Percentiles rank a stretch among this genome's conserved stretches.
These are phyloP conservation scores for Favolaschia claudopus DNA, from an alignment of 768 basidiomycete genomes.

Conservation along the genomic window DNA sequence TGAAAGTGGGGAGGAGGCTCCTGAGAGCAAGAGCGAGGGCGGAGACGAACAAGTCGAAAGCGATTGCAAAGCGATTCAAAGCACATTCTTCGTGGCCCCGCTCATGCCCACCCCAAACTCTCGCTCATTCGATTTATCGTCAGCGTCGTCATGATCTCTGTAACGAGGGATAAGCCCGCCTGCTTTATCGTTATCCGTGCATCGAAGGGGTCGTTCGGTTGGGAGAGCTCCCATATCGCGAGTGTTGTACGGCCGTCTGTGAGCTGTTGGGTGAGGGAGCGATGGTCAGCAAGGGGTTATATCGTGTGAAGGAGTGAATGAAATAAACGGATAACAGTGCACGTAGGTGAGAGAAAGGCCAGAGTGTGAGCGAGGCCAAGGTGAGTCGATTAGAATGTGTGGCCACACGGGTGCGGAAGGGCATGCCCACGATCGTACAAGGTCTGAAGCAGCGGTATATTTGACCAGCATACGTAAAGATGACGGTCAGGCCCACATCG, in stretches of 20 bases:
- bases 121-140: constrained; percentile 76
- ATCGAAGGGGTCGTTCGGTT: constrained; percentile 62
- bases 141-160: constrained; percentile 81
- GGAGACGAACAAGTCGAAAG: too few species aligned
- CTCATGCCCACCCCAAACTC: constrained; percentile 61
- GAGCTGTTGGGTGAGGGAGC: constrained; percentile 51
- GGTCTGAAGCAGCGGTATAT: too few species aligned
- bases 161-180: constrained; percentile 67
- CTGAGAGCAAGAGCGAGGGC: too few species aligned
- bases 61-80: too few species aligned
- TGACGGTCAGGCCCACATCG: too few species aligned
- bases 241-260: constrained; percentile 65
- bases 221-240: constrained; percentile 73
- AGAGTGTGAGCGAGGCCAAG: background rate
- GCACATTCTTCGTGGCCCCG: too few species aligned
- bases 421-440: too few species aligned
- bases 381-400: too few species aligned
- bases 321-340: constrained; percentile 2
- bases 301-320: background rate
- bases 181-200: constrained; percentile 68
- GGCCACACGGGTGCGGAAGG: too few species aligned
- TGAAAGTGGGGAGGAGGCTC: too few species aligned
- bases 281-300: constrained; percentile 4
- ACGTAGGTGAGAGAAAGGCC: background rate
- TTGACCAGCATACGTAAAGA: too few species aligned